A percentile compares a stretch with the other conserved stretches of the same genome.
phyloP scores from a whole-genome alignment of 2,329 filamentous ascomycete genomes.

The Stemphylium beticola region DNA sequence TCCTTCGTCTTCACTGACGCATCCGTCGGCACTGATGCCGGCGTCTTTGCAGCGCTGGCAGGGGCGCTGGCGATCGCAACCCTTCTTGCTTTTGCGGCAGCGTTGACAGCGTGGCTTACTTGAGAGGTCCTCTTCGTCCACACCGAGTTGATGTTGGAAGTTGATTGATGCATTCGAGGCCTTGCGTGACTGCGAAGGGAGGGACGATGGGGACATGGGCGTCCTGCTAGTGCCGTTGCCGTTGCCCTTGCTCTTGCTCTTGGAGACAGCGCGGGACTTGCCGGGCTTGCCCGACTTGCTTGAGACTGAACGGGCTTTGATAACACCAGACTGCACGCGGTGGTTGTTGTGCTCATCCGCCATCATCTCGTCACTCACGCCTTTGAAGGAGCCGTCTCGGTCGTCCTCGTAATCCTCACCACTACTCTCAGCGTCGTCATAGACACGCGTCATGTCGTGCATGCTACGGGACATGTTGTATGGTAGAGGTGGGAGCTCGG shows the following conservation, averaged over 20 bases:
- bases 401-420: constrained; percentile 65
- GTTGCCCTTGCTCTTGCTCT: constrained; percentile 58
- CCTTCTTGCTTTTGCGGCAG: constrained; percentile 99
- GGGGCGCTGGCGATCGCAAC: constrained; percentile 93
- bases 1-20: constrained; percentile 95
- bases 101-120: constrained; percentile 97
- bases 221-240: constrained; percentile 48
- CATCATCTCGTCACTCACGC: constrained; percentile 58
- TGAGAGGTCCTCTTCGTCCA: constrained; percentile 87
- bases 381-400: constrained; percentile 60
- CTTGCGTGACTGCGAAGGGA: constrained; percentile 75
- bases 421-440: constrained; percentile 60
- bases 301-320: constrained; percentile 46
- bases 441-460: constrained; percentile 52
- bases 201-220: constrained; percentile 63
- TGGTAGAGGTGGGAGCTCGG: constrained; percentile 46
- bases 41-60: constrained; percentile 96
- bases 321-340: constrained; percentile 52
- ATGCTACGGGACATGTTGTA: constrained; percentile 30
- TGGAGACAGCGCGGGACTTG: constrained; percentile 54
- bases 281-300: constrained; percentile 49
- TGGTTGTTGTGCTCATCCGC: constrained; percentile 44
- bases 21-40: constrained; percentile 89
- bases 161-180: constrained; percentile 73
- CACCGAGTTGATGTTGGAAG: constrained; percentile 66